phyloP scores from a whole-genome alignment of 257 asterid species.

The Euphrasia confusa region DNA sequence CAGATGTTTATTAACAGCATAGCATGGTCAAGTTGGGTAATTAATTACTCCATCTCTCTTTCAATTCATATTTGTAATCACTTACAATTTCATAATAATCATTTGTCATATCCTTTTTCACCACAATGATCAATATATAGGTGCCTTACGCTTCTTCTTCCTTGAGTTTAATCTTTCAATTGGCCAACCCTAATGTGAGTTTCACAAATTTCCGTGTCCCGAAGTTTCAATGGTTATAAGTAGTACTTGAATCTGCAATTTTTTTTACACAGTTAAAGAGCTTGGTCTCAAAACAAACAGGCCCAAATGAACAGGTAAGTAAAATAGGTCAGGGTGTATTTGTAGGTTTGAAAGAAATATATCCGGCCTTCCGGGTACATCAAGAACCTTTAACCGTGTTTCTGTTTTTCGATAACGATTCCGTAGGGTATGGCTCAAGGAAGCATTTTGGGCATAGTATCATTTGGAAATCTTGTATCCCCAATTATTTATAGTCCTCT shows the following conservation, averaged over 20 bases:
- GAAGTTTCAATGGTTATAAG: neutral
- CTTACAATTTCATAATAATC: neutral
- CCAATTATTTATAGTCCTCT: slow-evolving; percentile 79
- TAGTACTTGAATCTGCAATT: neutral
- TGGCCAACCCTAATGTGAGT: slow-evolving; percentile 66
- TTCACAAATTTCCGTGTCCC: neutral
- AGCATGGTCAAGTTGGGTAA: slow-evolving; percentile 71
- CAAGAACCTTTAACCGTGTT: neutral
- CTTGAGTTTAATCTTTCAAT: slow-evolving; percentile 34
- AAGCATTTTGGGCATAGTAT: slow-evolving; percentile 53
- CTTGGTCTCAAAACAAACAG: slow-evolving; percentile 65
- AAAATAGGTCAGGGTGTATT: too few relatives aligned
- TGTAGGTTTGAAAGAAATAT: too few relatives aligned
- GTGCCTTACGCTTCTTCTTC: slow-evolving; percentile 61
- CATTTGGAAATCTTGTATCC: slow-evolving; percentile 59
- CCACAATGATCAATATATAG: slow-evolving; percentile 24
- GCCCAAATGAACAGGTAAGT: slow-evolving; percentile 61
- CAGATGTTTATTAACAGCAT: slow-evolving; percentile 66
- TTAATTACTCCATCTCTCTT: slow-evolving; percentile 7
- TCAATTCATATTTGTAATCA: neutral
- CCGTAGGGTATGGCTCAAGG: slow-evolving; percentile 19
- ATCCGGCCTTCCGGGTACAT: too few relatives aligned
- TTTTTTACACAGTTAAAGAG: slow-evolving; percentile 45
- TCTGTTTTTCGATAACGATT: neutral
- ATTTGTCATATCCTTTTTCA: neutral